Percentiles rank a stretch among this genome's conserved stretches.
phyloP scores from a whole-genome alignment of 2,329 filamentous ascomycete genomes.

The Aspergillus brunneoviolaceus region DNA sequence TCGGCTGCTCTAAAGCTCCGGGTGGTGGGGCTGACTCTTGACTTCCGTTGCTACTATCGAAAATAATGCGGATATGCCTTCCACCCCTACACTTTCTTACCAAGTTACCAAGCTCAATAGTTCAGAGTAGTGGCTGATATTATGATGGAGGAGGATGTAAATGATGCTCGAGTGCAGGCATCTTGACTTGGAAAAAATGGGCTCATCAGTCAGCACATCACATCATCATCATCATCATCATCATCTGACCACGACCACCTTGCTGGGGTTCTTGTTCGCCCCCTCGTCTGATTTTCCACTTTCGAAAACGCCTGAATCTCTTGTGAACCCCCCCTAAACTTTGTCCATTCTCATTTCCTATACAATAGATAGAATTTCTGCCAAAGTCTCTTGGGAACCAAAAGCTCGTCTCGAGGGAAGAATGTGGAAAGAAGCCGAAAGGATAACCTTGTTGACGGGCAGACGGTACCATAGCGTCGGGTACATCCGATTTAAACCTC shows the following conservation, averaged over 20 bases:
- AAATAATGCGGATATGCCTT: not conserved
- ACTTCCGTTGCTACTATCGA: not conserved
- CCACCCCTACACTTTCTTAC: not conserved
- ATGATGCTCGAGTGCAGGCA: not conserved
- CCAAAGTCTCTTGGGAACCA: not conserved
- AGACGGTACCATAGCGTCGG: constrained; percentile 11
- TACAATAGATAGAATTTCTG: not conserved
- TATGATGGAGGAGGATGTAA: not conserved
- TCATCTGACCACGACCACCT: not conserved
- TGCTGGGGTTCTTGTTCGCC: not conserved
- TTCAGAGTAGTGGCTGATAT: constrained; percentile 6
- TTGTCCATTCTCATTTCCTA: not conserved
- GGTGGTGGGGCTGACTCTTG: not conserved
- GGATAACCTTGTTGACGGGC: not conserved
- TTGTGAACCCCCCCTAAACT: not conserved
- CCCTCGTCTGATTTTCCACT: not conserved
- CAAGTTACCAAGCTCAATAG: not conserved
- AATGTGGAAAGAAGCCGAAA: not conserved
- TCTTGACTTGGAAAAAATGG: not conserved
- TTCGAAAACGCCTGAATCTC: not conserved
- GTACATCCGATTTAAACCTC: constrained; percentile 12
- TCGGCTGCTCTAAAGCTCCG: no score
- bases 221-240: not conserved
- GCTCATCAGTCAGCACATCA: not conserved
- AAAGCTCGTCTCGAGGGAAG: not conserved